Conservation (phyloP, 2,329 filamentous ascomycete species). For the Fusarium euwallaceae region DNA sequence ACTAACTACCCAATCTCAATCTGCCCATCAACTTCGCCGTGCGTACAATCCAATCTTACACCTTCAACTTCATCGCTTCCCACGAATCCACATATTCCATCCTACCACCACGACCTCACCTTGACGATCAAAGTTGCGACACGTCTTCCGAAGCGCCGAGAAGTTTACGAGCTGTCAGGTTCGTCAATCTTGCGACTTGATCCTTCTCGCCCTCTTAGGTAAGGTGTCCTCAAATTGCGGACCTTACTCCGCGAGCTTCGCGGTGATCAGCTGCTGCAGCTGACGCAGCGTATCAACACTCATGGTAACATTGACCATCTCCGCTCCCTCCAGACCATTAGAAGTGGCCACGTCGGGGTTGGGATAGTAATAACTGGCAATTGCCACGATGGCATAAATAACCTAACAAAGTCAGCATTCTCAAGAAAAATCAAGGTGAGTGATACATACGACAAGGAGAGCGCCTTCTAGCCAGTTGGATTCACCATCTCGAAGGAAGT, state of each 20-base stretch:
- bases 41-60: not conserved
- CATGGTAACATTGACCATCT: conserved; percentile 48
- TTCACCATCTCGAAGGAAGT: conserved; percentile 80
- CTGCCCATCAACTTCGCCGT: not conserved
- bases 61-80: not conserved
- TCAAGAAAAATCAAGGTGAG: accelerated
- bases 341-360: conserved; percentile 56
- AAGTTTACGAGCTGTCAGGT: not conserved
- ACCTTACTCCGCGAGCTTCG: conserved; percentile 24
- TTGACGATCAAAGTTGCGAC: not conserved
- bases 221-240: not conserved
- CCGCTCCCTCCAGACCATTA: conserved; percentile 45
- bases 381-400: conserved; percentile 60
- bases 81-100: not conserved
- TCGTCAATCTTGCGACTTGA: not conserved
- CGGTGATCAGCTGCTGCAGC: conserved; percentile 44
- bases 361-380: conserved; percentile 61
- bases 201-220: not conserved
- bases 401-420: conserved; percentile 39
- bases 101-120: not conserved
- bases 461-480: conserved; percentile 82
- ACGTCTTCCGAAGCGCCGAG: not conserved
- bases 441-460: conserved; percentile 69
- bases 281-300: conserved; percentile 47
- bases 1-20: not conserved